These are phyloP conservation scores for Musa beccarii DNA, from an alignment of 176 grass and related monocot species.

Conservation along the genomic window DNA sequence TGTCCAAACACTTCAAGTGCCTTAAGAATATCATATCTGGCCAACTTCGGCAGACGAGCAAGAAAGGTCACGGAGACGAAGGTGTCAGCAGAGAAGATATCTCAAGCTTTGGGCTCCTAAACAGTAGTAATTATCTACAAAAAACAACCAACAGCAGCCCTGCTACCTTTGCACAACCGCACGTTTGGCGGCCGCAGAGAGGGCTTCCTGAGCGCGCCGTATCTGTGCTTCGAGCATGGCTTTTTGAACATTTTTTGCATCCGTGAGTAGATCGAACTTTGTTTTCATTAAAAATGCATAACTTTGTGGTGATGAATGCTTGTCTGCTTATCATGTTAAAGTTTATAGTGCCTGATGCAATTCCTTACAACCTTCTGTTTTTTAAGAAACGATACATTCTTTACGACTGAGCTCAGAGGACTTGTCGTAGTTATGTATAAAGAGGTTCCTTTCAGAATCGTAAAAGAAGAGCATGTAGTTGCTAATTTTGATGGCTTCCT, in stretches of 20 bases:
- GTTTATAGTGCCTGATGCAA: background rate
- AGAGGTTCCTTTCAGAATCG: too few species aligned
- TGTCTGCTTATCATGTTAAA: background rate
- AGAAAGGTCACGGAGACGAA: background rate
- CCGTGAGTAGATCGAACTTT: conserved; percentile 1
- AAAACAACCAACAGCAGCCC: background rate
- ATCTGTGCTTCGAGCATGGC: conserved; percentile 15
- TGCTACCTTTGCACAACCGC: background rate
- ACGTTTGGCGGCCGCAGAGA: conserved; percentile 14
- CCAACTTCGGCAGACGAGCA: background rate
- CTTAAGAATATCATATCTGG: conserved; percentile 6
- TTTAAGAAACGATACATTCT: too few species aligned
- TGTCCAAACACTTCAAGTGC: conserved; percentile 10
- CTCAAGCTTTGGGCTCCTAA: background rate
- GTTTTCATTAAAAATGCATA: background rate
- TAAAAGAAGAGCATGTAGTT: too few species aligned
- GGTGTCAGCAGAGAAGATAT: background rate
- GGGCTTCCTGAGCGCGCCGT: conserved; percentile 12
- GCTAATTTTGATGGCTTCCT: too few species aligned
- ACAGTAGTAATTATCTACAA: background rate
- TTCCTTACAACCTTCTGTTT: too few species aligned
- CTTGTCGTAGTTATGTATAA: too few species aligned
- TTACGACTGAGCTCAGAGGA: too few species aligned
- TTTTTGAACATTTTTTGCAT: conserved; percentile 21
- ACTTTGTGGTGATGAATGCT: background rate